phyloP scores from a whole-genome alignment of 164 flowering plant genomes.

The Cinnamomum chago region DNA sequence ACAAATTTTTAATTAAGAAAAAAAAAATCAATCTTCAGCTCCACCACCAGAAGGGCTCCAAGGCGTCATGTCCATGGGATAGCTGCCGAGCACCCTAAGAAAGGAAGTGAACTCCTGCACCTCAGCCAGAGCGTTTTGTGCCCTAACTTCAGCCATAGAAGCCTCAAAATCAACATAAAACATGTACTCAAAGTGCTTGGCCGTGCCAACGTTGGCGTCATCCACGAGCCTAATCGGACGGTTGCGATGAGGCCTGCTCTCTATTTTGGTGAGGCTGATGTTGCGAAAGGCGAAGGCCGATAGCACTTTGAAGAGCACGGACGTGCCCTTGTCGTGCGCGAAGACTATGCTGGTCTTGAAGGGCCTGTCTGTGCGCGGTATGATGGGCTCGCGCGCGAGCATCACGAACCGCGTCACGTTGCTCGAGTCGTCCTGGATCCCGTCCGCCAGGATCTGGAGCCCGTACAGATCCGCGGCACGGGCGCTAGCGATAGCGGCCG shows the following conservation, averaged over 20 bases:
- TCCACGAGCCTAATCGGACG: conserved; percentile 39
- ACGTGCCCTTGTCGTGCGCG: conserved; percentile 46
- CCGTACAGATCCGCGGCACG: conserved; percentile 36
- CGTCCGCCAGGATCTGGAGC: conserved; percentile 23
- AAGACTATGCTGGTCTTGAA: conserved; percentile 63
- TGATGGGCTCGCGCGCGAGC: conserved; percentile 55
- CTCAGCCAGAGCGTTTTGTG: conserved; percentile 70
- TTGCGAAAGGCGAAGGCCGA: conserved; percentile 45
- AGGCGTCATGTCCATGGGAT: conserved; percentile 54
- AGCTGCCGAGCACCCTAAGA: conserved; percentile 47
- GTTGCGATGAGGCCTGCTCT: conserved; percentile 44
- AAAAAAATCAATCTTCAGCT: too few species aligned
- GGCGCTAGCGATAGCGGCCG: conserved; percentile 33
- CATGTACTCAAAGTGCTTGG: conserved; percentile 70
- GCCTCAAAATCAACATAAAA: conserved; percentile 83
- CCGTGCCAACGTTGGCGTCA: conserved; percentile 39
- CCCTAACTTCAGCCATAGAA: conserved; percentile 77
- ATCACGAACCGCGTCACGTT: conserved; percentile 49
- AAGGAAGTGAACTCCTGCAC: conserved; percentile 57
- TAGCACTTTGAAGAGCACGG: conserved; percentile 47
- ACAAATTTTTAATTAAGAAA: too few species aligned
- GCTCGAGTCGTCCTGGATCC: conserved; percentile 45
- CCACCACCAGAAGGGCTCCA: conserved; percentile 29
- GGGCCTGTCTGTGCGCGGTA: conserved; percentile 44
- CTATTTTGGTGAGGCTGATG: conserved; percentile 54